phyloP scores from a whole-genome alignment of 495 filamentous ascomycete genomes.

The Penicillium coprophilum region DNA sequence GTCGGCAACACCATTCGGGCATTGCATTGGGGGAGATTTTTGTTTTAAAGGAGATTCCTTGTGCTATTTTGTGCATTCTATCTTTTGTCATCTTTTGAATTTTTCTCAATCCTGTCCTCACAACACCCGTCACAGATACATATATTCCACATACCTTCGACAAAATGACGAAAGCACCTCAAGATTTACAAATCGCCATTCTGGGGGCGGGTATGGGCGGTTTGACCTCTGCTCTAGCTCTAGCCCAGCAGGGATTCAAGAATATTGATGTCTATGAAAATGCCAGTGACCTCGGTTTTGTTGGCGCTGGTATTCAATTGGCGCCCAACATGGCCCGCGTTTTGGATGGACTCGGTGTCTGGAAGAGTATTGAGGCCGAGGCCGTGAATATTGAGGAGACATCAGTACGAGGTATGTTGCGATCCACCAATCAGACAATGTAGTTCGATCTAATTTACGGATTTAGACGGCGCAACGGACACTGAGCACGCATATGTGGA shows the following conservation, averaged over 20 bases:
- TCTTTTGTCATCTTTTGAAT: not conserved
- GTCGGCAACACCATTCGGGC: constrained; percentile 18
- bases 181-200: constrained; percentile 47
- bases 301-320: constrained; percentile 80
- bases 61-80: not conserved
- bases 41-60: not conserved
- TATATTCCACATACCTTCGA: constrained; percentile 14
- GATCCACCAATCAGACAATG: not conserved
- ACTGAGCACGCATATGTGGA: constrained; percentile 67
- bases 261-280: constrained; percentile 71
- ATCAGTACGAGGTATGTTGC: constrained; percentile 48
- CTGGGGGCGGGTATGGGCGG: constrained; percentile 70
- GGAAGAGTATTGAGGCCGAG: constrained; percentile 65
- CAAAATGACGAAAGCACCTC: constrained; percentile 34
- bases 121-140: not conserved
- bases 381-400: constrained; percentile 56
- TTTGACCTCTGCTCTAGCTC: constrained; percentile 66
- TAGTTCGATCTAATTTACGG: constrained; percentile 1
- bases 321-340: constrained; percentile 79
- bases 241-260: constrained; percentile 71
- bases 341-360: constrained; percentile 65
- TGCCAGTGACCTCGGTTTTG: constrained; percentile 73
- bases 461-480: constrained; percentile 63
- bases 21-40: constrained; percentile 10
- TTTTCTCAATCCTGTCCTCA: not conserved